phyloP scores from a whole-genome alignment of 2,329 filamentous ascomycete species.

The Sporothrix curviconia region DNA sequence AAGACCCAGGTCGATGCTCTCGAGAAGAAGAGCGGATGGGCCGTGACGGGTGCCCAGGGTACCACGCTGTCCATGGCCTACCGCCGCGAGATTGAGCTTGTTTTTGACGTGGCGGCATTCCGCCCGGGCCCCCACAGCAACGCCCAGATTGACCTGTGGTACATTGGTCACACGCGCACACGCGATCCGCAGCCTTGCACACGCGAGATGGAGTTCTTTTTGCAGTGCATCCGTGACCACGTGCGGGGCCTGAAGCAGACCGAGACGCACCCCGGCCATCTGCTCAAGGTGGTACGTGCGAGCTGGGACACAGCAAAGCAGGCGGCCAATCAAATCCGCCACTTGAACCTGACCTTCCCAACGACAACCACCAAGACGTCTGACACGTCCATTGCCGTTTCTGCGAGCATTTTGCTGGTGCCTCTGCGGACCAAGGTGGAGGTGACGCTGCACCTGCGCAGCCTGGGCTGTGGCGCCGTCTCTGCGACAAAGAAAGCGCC shows the following conservation, averaged over 20 bases:
- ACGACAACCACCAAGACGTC: conserved; percentile 57
- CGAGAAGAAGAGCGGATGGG: conserved; percentile 64
- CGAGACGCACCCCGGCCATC: conserved; percentile 46
- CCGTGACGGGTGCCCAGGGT: conserved; percentile 57
- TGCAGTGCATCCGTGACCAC: conserved; percentile 64
- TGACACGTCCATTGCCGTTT: conserved; percentile 59
- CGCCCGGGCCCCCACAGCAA: conserved; percentile 38
- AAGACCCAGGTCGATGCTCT: conserved; percentile 58
- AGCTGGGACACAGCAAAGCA: conserved; percentile 60
- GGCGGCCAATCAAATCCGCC: conserved; percentile 54
- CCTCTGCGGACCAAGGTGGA: conserved; percentile 64
- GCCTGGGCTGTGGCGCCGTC: not conserved
- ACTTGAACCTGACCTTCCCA: conserved; percentile 57
- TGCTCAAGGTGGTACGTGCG: conserved; percentile 53
- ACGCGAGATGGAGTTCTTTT: conserved; percentile 66
- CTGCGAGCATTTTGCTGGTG: conserved; percentile 54
- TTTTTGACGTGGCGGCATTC: conserved; percentile 63
- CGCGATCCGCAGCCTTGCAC: conserved; percentile 50
- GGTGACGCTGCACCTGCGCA: conserved; percentile 48
- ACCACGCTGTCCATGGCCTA: conserved; percentile 68
- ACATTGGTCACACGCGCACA: conserved; percentile 55
- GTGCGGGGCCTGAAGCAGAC: conserved; percentile 56
- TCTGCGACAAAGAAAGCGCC: conserved; percentile 33
- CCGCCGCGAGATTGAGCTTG: conserved; percentile 63
- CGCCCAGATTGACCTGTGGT: conserved; percentile 60